These are phyloP conservation scores for Trichoderma oligosporum DNA, from an alignment of 2,329 filamentous ascomycete species.

Conservation along the genomic window DNA sequence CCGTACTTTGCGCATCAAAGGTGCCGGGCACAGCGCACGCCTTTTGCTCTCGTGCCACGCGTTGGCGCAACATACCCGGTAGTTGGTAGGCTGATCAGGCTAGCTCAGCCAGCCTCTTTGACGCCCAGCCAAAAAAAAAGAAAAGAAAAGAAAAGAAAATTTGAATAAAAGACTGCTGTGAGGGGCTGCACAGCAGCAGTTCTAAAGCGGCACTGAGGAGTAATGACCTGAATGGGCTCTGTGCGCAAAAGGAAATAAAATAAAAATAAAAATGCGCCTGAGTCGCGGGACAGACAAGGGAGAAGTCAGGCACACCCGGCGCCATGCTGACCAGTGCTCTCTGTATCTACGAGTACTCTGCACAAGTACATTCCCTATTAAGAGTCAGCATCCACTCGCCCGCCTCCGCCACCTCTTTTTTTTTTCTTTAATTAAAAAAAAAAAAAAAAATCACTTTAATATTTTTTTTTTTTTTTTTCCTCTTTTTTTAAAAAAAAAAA, in stretches of 20 bases:
- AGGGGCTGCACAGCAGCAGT: neutral
- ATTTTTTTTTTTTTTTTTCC: neutral
- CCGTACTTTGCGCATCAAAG: no score
- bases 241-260: constrained; percentile 6
- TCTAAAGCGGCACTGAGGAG: constrained; percentile 11
- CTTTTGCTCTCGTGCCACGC: neutral
- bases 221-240: constrained; percentile 8
- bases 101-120: neutral
- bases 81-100: neutral
- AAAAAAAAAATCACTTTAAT: no score
- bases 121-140: neutral
- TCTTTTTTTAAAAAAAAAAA: no score
- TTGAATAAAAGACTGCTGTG: neutral
- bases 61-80: neutral
- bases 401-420: neutral
- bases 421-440: neutral
- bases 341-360: no score
- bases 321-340: constrained; percentile 6
- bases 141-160: neutral
- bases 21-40: neutral
- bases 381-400: no score
- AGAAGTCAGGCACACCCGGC: constrained; percentile 18
- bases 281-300: constrained; percentile 16
- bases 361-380: no score
- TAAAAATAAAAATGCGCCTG: neutral